These are phyloP conservation scores for Capsella bursapastoris DNA, from an alignment of 345 rosid species.

Conservation along the genomic window DNA sequence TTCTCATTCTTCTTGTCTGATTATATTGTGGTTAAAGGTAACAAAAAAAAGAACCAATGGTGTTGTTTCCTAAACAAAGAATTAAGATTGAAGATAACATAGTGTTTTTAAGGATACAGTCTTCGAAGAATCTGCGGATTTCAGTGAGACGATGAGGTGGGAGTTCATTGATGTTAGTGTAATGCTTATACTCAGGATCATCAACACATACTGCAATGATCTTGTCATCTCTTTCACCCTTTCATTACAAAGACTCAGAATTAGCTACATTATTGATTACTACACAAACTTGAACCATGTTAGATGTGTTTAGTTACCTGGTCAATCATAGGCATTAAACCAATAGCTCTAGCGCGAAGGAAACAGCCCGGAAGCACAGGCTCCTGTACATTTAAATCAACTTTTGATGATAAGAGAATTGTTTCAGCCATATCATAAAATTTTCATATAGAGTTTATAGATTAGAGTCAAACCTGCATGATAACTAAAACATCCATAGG, in stretches of 20 bases:
- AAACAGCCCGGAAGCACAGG: constrained; percentile 98
- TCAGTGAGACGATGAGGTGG: constrained; percentile 96
- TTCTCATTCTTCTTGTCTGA: constrained; percentile 97
- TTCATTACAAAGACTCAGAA: constrained; percentile 17
- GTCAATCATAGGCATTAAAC: constrained; percentile 98
- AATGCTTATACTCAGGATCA: constrained; percentile 95
- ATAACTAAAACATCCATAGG: constrained; percentile 97
- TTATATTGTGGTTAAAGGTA: constrained; percentile 31
- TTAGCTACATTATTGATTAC: not conserved
- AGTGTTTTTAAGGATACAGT: constrained; percentile 62
- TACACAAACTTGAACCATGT: not conserved
- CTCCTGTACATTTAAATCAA: constrained; percentile 50
- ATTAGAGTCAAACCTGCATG: constrained; percentile 77
- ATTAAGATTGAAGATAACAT: not conserved
- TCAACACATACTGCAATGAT: constrained; percentile 97
- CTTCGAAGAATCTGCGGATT: constrained; percentile 96
- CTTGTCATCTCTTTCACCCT: constrained; percentile 99
- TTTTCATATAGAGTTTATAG: not conserved
- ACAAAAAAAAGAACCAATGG: not conserved
- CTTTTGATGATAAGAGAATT: not conserved
- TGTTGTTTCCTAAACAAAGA: not conserved
- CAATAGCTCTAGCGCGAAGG: constrained; percentile 90
- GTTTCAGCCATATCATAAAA: not conserved
- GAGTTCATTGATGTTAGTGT: constrained; percentile 76
- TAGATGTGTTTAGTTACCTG: constrained; percentile 48